Conservation (phyloP, 2,329 filamentous ascomycete genomes). For the Trichoderma sp. region DNA sequence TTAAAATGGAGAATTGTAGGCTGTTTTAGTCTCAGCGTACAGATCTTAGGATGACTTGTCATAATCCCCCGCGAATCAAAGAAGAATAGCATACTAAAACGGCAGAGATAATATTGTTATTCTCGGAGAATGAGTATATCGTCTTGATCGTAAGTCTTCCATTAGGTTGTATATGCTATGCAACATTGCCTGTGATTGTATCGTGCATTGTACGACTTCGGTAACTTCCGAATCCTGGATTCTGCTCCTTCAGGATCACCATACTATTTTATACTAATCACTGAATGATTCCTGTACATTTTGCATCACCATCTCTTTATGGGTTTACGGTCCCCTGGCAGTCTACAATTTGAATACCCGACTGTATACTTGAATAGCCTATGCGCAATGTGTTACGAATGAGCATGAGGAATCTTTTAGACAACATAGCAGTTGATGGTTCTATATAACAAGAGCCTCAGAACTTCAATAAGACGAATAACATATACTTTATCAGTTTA, state of each 20-base stretch:
- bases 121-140: neutral
- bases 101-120: neutral
- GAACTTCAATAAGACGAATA: too few species aligned
- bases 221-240: neutral
- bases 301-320: neutral
- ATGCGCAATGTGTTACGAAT: neutral
- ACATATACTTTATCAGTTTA: neutral
- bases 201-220: neutral
- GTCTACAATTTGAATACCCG: neutral
- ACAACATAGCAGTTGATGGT: neutral
- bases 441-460: neutral
- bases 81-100: neutral
- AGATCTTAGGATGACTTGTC: neutral
- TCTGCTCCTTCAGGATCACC: neutral
- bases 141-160: rapidly evolving
- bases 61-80: neutral
- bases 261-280: neutral
- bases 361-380: neutral
- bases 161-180: neutral
- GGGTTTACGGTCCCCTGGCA: neutral
- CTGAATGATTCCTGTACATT: neutral
- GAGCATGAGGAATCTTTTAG: neutral
- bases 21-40: neutral
- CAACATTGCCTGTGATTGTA: neutral
- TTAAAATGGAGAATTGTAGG: neutral